Evolutionary conservation across 257 asterid genomes (phyloP).

Genomic region (Gentiana dahurica): DNA sequence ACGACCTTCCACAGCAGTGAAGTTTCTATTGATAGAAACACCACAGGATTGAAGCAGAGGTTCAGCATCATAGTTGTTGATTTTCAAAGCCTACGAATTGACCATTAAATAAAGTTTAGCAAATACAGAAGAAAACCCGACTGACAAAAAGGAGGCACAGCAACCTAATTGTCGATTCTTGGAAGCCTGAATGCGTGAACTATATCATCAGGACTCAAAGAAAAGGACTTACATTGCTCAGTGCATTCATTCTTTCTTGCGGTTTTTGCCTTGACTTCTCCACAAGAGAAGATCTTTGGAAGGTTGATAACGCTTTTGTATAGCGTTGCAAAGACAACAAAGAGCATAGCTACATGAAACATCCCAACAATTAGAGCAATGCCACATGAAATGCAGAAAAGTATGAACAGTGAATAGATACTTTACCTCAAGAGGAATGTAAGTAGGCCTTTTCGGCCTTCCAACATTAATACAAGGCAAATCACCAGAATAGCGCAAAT

Average conservation of each 20-base stretch:
- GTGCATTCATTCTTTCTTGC: constrained; percentile 65
- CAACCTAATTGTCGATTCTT: constrained; percentile 60
- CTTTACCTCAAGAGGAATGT: constrained; percentile 76
- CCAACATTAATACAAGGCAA: constrained; percentile 94
- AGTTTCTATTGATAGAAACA: constrained; percentile 43
- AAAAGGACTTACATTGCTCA: constrained; percentile 42
- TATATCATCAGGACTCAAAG: neutral
- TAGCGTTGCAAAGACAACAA: constrained; percentile 79
- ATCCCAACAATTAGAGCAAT: constrained; percentile 5
- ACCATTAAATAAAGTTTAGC: no score
- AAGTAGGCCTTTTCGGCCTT: constrained; percentile 78
- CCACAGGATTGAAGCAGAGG: constrained; percentile 77
- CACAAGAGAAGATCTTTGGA: constrained; percentile 71
- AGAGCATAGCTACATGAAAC: constrained; percentile 45
- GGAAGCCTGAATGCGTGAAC: constrained; percentile 44
- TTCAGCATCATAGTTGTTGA: constrained; percentile 66
- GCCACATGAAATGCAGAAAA: neutral
- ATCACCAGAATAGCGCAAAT: constrained; percentile 72
- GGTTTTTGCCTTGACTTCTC: constrained; percentile 93
- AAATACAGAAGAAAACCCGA: no score
- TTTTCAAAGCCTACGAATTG: constrained; percentile 46
- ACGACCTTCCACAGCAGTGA: constrained; percentile 85
- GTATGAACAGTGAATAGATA: neutral
- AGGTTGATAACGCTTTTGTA: constrained; percentile 62
- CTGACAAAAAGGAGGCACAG: constrained; percentile 32